Evolutionary conservation across 345 rosid species (phyloP).

Genomic region (Cardamine resedifolia): DNA sequence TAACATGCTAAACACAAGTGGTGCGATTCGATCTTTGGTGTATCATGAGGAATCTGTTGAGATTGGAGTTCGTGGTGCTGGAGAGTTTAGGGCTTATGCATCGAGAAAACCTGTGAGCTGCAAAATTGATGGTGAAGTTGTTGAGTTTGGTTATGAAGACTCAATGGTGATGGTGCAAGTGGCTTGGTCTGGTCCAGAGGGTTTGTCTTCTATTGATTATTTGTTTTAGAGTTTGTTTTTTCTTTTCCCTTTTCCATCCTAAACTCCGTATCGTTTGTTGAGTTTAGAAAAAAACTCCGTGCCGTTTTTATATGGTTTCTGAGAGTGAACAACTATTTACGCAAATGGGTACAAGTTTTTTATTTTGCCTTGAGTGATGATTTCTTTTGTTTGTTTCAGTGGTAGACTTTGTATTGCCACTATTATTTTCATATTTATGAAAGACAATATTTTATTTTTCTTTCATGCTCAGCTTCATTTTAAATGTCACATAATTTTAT

Average conservation of each 20-base stretch:
- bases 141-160: conserved; percentile 53
- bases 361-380: background rate
- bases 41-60: conserved; percentile 41
- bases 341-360: background rate
- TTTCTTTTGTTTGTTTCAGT: background rate
- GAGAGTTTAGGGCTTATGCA: conserved; percentile 71
- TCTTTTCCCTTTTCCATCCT: background rate
- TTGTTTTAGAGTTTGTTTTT: conserved; percentile 45
- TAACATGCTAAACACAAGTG: conserved; percentile 91
- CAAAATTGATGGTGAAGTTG: conserved; percentile 60
- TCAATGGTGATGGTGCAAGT: conserved; percentile 56
- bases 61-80: conserved; percentile 64
- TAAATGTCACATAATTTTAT: background rate
- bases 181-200: conserved; percentile 61
- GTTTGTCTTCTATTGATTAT: conserved; percentile 50
- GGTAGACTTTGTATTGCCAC: background rate
- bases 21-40: conserved; percentile 62
- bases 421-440: background rate
- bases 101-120: conserved; percentile 64
- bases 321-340: conserved; percentile 28
- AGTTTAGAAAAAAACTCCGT: conserved; percentile 7
- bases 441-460: background rate
- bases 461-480: background rate
- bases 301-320: conserved; percentile 31
- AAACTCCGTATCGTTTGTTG: conserved; percentile 4